Conservation (phyloP, 352 stramenopile genomes). For the Pythium phragmiticola region DNA sequence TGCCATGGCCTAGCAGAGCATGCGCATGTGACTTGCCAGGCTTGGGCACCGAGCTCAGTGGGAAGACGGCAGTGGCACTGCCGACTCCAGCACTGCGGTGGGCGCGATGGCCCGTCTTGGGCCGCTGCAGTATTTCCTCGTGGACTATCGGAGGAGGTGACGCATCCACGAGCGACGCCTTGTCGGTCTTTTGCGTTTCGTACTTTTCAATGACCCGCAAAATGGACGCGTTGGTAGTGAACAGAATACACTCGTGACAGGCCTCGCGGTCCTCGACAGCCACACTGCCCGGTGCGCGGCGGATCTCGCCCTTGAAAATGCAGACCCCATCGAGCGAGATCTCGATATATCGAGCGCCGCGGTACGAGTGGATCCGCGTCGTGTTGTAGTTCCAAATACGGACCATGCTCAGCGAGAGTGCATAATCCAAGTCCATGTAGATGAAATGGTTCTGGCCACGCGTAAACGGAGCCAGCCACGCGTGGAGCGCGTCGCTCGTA, state of each 20-base stretch:
- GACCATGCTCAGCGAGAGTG: slow-evolving; percentile 76
- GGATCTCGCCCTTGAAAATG: slow-evolving; percentile 86
- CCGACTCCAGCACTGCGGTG: slow-evolving; percentile 26
- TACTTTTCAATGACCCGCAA: slow-evolving; percentile 83
- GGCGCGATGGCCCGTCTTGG: slow-evolving; percentile 52
- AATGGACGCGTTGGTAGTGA: slow-evolving; percentile 74
- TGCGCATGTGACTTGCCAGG: slow-evolving; percentile 25
- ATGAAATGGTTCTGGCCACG: slow-evolving; percentile 74
- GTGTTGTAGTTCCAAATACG: slow-evolving; percentile 91
- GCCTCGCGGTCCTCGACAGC: slow-evolving; percentile 55
- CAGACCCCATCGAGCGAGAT: slow-evolving; percentile 53
- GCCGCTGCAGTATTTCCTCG: slow-evolving; percentile 32
- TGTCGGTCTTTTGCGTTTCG: slow-evolving; percentile 40
- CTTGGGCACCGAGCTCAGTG: slow-evolving; percentile 46
- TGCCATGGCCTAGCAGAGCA: slow-evolving; percentile 12
- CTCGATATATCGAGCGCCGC: slow-evolving; percentile 61
- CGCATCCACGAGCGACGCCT: slow-evolving; percentile 11
- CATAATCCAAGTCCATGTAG: slow-evolving; percentile 77
- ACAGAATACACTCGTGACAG: slow-evolving; percentile 82
- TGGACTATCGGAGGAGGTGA: not conserved
- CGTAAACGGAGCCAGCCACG: slow-evolving; percentile 87
- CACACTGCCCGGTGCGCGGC: slow-evolving; percentile 52
- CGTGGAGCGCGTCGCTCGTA: slow-evolving; percentile 87
- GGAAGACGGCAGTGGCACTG: slow-evolving; percentile 18
- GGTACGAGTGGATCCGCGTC: slow-evolving; percentile 75